phyloP scores from a whole-genome alignment of 2,329 filamentous ascomycete species.

The Colletotrichum paranaense region DNA sequence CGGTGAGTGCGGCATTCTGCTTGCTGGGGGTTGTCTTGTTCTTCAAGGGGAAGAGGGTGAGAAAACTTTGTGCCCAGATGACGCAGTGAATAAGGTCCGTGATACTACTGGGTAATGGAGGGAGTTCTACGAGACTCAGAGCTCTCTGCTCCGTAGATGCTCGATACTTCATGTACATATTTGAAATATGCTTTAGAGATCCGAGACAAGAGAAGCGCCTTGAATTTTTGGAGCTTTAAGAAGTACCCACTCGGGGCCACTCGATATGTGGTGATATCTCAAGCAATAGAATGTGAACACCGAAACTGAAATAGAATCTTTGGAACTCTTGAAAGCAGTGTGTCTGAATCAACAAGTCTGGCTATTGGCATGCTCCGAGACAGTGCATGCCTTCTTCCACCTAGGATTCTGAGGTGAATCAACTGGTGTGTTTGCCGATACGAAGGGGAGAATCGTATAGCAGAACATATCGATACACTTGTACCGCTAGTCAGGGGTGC shows the following conservation, averaged over 20 bases:
- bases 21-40: constrained; percentile 21
- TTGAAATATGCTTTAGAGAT: not conserved
- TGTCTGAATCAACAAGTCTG: too few relatives aligned
- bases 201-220: not conserved
- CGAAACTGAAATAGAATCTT: too few relatives aligned
- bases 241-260: not conserved
- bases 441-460: too few relatives aligned
- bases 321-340: too few relatives aligned
- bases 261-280: too few relatives aligned
- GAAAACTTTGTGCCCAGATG: constrained; percentile 9
- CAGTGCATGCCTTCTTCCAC: too few relatives aligned
- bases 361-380: too few relatives aligned
- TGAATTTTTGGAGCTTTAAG: not conserved
- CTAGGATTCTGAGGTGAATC: too few relatives aligned
- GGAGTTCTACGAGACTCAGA: not conserved
- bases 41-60: constrained; percentile 19
- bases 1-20: constrained; percentile 22
- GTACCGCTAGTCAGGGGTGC: too few relatives aligned
- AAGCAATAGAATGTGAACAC: too few relatives aligned
- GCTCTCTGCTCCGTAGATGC: not conserved
- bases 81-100: not conserved
- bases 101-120: not conserved
- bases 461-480: too few relatives aligned
- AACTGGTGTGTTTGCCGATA: too few relatives aligned
- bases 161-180: not conserved